Evolutionary conservation across 768 basidiomycete genomes (phyloP).

Genomic region (Hericium coralloides): DNA sequence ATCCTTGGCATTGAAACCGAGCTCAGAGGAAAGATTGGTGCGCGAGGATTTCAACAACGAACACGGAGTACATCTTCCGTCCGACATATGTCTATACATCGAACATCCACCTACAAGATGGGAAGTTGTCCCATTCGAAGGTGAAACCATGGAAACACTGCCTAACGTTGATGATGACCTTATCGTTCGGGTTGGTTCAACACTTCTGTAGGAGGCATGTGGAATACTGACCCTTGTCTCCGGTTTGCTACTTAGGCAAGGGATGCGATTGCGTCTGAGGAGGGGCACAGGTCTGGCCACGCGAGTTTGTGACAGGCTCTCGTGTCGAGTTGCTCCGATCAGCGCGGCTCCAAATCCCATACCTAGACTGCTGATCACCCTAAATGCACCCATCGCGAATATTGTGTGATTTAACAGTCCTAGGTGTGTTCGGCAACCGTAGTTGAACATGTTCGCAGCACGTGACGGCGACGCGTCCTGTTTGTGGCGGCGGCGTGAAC

Average conservation of each 20-base stretch:
- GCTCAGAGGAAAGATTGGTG: slow-evolving; percentile 50
- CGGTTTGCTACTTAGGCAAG: slow-evolving; percentile 20
- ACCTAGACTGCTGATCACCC: too few relatives aligned
- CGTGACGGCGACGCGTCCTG: background rate
- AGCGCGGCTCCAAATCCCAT: too few relatives aligned
- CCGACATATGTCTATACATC: slow-evolving; percentile 73
- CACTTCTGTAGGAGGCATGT: background rate
- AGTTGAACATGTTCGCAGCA: background rate
- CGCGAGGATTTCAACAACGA: slow-evolving; percentile 65
- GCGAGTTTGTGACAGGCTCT: slow-evolving; percentile 8
- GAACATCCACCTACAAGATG: slow-evolving; percentile 67
- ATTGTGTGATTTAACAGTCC: too few relatives aligned
- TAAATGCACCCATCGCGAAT: too few relatives aligned
- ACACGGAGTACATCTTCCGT: slow-evolving; percentile 65
- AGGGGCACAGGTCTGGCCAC: slow-evolving; percentile 5
- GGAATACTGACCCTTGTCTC: background rate
- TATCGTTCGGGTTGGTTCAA: slow-evolving; percentile 37
- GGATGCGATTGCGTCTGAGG: slow-evolving; percentile 16
- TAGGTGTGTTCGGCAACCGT: background rate
- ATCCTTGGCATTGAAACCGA: too few relatives aligned
- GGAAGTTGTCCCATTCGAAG: slow-evolving; percentile 53
- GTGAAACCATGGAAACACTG: slow-evolving; percentile 46
- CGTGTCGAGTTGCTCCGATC: background rate
- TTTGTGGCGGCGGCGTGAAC: background rate
- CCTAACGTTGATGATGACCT: slow-evolving; percentile 57